Percentiles rank a stretch among this genome's conserved stretches.
Conservation (phyloP, 139 green algal species). For the Eudorina sp. region DNA sequence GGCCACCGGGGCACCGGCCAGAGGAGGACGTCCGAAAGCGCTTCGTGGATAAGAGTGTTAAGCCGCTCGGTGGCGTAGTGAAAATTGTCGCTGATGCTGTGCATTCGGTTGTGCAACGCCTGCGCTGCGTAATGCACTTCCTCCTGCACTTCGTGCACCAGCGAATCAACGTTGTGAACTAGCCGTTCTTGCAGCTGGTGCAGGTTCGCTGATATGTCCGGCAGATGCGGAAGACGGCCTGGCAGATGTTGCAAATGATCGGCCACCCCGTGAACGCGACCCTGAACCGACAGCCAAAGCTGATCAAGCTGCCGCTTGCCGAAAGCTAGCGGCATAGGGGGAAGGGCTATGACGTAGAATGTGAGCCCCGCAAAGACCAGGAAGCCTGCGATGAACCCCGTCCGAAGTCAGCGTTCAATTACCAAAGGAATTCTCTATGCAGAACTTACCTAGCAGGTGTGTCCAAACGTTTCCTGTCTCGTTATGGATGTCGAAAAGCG, state of each 20-base stretch:
- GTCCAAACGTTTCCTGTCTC: constrained; percentile 96
- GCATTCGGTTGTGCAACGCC: constrained; percentile 34
- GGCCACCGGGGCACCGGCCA: constrained; percentile 69
- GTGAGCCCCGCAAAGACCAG: constrained; percentile 79
- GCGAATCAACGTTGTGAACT: constrained; percentile 32
- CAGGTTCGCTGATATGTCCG: constrained; percentile 33
- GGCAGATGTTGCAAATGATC: constrained; percentile 37
- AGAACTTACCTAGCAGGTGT: constrained; percentile 78
- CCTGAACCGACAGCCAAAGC: constrained; percentile 56
- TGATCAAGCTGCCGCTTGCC: constrained; percentile 66
- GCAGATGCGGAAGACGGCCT: constrained; percentile 20
- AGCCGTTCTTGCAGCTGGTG: constrained; percentile 62
- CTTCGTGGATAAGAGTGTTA: constrained; percentile 1
- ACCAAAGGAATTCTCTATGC: neutral
- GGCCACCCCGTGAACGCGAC: constrained; percentile 47
- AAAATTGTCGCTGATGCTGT: constrained; percentile 24
- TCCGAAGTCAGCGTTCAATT: neutral
- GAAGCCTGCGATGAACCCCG: constrained; percentile 71
- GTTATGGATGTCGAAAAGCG: constrained; percentile 94
- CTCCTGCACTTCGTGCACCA: constrained; percentile 44
- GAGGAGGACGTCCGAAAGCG: constrained; percentile 42
- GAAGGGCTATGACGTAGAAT: constrained; percentile 60
- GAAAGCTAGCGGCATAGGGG: constrained; percentile 67
- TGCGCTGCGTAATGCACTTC: constrained; percentile 50
- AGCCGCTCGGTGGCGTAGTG: neutral